Base-by-base conservation (phyloP, 345 rosid species). In the Reutealis trisperma region DNA sequence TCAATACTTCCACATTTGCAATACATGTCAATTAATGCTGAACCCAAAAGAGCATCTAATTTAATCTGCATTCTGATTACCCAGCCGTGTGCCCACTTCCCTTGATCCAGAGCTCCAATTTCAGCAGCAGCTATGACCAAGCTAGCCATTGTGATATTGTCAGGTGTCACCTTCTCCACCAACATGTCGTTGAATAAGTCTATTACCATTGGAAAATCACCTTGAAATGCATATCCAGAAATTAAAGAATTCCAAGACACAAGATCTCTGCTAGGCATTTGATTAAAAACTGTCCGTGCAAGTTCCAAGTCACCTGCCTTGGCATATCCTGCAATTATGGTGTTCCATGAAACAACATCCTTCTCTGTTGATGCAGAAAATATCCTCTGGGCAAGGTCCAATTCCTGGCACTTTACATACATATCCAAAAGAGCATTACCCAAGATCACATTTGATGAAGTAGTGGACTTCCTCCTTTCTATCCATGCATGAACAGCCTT, bases 371-470 rank as follows among this genome's bases (percentile, higher is more conserved):
- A 71, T n/a, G 42, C 60, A 62, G 55, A 80, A 77, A 89, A 89
- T 62, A 73, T 76, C 70, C 81, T 84, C 45, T 2, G 78, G 19
- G 87, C 89, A 80, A 83, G 51, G 59, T 78, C 79, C 42, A 81
- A 78, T 44, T 75, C 87, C 71, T 65, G 80, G 78, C 89, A 84
- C 74, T 84, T 86, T 41, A 89, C 80, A 51, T 86, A 87, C 90
- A 79, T 79, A 68, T 79, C 78, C 68, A 79, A 24, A 67, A 79
- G 82, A 60, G 82, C 74, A 68, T 79, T 74, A 61, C 63, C 34
- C 77, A 79, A 41, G 14, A 79, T 79, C 82, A 79, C 18, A 79
- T 74, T 74, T 21, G 78, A 73, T n/a, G 77, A 60, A 30, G 14
- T 12, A 51, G 42, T 47, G 51, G 70, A 63, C 63, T 58, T 74